Base-by-base conservation (phyloP, 2,329 filamentous ascomycete genomes). In the Aspergillus melleus region DNA sequence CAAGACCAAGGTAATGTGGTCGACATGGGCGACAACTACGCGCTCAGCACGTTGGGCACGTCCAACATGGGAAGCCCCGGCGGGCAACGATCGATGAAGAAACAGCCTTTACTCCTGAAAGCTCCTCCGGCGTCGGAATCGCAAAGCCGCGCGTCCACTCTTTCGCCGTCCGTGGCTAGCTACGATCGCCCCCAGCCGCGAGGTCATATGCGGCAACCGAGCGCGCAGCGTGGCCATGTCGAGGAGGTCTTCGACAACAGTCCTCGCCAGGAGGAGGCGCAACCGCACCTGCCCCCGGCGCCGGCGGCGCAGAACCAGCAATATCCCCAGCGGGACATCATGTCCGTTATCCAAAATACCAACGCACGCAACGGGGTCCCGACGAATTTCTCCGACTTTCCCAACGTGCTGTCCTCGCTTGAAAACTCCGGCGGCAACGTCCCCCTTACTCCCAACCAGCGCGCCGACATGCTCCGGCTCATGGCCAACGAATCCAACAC, bases 1-100 rank as follows among this genome's bases (percentile, higher is more conserved):
- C 81, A 84, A 51, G 81, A 83, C 49, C 84, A 84, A 65, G 83
- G 85, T 20, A 86, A 84, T 66, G 82, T 88, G 11, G 84, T 88
- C 26, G 86, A 89, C 69, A 80, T 88, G 49, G 83, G 80, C n/a
- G 85, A 88, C 68, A 83, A 80, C 61, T 76, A 71, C 56, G 62
- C 69, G 20, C 65, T 74, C 54, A 70, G 76, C 71, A 52, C 76
- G 68, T 61, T 78, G 61, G 65, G 75, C 62, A 61, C 64, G 26
- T 8, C 58, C 44, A 64, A 76, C 50, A 64, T 75, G 61, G 69
- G 70, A 54, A 74, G 74, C 57, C 66, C 75, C 54, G 70, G 68
- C 54, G 65, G 70, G 55, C 74, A 74, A 66, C 71, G 79, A 64
- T 71, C 78, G 20, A 75, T 77, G 61, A 81, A 81, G 60, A 80